Evolutionary conservation across 208 protist genomes (phyloP), one percentile per base, ranked within the genome.

Genomic region (Lotmaria passim): DNA sequence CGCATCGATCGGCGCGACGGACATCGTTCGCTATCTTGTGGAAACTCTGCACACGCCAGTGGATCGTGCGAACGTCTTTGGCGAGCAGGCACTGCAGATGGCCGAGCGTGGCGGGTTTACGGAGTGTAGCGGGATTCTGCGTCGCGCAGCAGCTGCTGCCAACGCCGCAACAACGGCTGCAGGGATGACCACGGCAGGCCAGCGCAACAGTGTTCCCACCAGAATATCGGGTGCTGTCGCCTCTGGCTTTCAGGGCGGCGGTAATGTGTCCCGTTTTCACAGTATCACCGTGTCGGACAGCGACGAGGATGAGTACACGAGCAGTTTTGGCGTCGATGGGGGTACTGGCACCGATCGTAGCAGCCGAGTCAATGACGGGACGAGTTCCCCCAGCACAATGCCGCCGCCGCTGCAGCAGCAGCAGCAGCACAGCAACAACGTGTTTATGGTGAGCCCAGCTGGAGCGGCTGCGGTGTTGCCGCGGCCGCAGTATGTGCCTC

Each of bases 1-100:
- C 15, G 84, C 78, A 6, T 47, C 68, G 1, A 56, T 66, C 1
- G 75, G 75, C 10, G 57, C 70, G 21, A 63, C 60, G 1, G 47
- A 70, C 3, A 60, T 91, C 24, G 56, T 91, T 26, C 76, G 57
- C 23, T 89, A 64, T 47, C 72, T 85, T 7, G 81, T 87, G 1
- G 38, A 71, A 15, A 60, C 50, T 28, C 71, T 63, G 14, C 61
- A 69, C 44, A 56, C 78, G 7, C 69, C 69, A 3, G 33, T 72
- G 0, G 48, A 69, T 24, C 38, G 61, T 21, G 41, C 55, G 28
- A 85, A 85, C 43, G 36, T 53, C 28, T 74, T 81, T n/a, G 73
- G 69, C n/a, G 81, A 86, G 56, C 72, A 26, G 1, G 69, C 81
- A 15, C 6, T 81, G 58, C 67, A 73, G 63, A 14, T 79, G 56